Evolutionary conservation across 2,329 filamentous ascomycete species (phyloP).

Genomic region (Colletotrichum cordylinicola): DNA sequence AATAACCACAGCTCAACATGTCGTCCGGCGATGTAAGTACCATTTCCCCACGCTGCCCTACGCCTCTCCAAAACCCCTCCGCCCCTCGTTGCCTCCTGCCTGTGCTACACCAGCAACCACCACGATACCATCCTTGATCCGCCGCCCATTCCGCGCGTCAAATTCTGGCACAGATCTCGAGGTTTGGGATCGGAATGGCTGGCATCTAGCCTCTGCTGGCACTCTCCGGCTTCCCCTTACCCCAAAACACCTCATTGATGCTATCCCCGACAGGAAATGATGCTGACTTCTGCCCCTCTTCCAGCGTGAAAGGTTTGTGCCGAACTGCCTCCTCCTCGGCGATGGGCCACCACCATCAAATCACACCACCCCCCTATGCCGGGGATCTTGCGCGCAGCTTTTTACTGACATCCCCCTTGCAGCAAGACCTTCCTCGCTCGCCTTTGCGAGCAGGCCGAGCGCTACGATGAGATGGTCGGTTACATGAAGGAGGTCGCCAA

Average conservation of each 20-base stretch:
- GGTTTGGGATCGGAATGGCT: neutral
- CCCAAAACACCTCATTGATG: slow-evolving; percentile 6
- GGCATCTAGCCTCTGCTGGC: neutral
- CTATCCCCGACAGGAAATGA: slow-evolving; percentile 1
- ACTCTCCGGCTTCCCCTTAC: neutral
- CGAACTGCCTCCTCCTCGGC: slow-evolving; percentile 1
- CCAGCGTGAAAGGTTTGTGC: slow-evolving; percentile 72
- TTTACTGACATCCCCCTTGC: slow-evolving; percentile 28
- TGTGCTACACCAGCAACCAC: neutral
- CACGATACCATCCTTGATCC: neutral
- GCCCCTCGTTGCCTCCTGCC: slow-evolving; percentile 14
- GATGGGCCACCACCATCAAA: slow-evolving; percentile 9
- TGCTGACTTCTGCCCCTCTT: slow-evolving; percentile 41
- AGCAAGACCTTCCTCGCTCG: slow-evolving; percentile 99
- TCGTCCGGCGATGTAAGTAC: slow-evolving; percentile 26
- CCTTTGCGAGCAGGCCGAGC: slow-evolving; percentile 99
- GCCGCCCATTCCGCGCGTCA: neutral
- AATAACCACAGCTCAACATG: slow-evolving; percentile 21
- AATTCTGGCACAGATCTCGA: neutral
- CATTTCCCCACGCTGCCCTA: slow-evolving; percentile 19
- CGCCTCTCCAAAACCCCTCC: slow-evolving; percentile 18
- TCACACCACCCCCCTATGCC: slow-evolving; percentile 8
- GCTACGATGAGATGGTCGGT: slow-evolving; percentile 99
- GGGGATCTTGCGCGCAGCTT: neutral
- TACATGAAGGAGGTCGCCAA: slow-evolving; percentile 99